Conservation (phyloP, 176 grass and related monocot genomes). For the Rhynchospora pubera region DNA sequence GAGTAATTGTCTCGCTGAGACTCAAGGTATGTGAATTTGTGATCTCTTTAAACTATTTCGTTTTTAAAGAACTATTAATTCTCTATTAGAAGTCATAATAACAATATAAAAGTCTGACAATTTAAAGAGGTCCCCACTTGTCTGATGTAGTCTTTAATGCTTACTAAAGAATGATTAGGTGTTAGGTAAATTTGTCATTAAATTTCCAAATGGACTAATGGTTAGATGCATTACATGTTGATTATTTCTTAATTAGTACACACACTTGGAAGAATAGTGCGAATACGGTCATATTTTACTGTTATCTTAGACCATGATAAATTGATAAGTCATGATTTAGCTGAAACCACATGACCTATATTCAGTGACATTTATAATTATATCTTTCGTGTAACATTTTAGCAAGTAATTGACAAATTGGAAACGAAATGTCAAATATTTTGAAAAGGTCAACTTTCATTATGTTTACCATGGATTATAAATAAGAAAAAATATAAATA, state of each 20-base stretch:
- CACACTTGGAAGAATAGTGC: background rate
- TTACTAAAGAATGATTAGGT: background rate
- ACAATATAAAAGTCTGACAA: background rate
- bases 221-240: background rate
- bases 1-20: conserved; percentile 31
- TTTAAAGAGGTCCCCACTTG: background rate
- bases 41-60: background rate
- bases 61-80: background rate
- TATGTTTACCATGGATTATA: background rate
- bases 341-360: background rate
- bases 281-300: background rate
- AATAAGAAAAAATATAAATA: no score
- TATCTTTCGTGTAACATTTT: background rate
- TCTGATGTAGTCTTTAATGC: background rate
- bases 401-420: background rate
- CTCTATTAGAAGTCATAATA: background rate
- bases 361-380: background rate
- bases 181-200: background rate
- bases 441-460: background rate
- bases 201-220: background rate
- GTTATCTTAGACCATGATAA: background rate
- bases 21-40: conserved; percentile 35
- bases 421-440: background rate
- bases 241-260: background rate
- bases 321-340: background rate